Conservation (phyloP, 164 flowering plant species). For the Chloranthus sessilifolius region DNA sequence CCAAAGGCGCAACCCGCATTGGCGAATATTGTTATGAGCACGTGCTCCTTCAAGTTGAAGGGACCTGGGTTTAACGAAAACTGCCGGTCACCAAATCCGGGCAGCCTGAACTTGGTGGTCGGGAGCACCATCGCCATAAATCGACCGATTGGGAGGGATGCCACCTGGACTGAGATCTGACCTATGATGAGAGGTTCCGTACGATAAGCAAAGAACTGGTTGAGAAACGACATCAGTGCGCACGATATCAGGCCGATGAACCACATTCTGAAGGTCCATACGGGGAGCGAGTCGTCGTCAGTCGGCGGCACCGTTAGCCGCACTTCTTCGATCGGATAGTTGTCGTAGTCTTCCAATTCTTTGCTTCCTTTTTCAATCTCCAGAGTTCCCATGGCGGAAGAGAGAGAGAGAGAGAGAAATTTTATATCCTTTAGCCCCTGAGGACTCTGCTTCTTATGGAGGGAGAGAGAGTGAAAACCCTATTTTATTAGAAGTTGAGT, state of each 20-base stretch:
- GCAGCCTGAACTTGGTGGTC: conserved; percentile 26
- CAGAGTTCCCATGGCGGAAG: conserved; percentile 9
- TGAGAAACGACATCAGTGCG: conserved; percentile 58
- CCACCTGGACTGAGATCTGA: conserved; percentile 61
- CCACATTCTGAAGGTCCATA: conserved; percentile 97
- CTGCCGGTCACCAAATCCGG: conserved; percentile 25
- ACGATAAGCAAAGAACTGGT: conserved; percentile 81
- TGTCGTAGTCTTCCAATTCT: conserved; percentile 36
- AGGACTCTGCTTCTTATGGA: no score
- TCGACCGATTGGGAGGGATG: conserved; percentile 61
- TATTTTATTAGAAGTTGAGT: no score
- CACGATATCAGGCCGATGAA: conserved; percentile 68
- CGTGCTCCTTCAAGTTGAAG: conserved; percentile 78
- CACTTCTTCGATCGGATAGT: conserved; percentile 80
- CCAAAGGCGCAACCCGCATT: conserved; percentile 77
- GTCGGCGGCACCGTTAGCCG: conserved; percentile 73
- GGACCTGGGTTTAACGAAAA: conserved; percentile 72
- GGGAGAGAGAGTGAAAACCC: neutral
- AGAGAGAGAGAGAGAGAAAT: no score
- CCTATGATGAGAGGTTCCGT: conserved; percentile 58
- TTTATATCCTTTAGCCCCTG: no score
- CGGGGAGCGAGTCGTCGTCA: conserved; percentile 78
- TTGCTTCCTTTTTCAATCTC: neutral
- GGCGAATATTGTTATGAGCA: conserved; percentile 65
- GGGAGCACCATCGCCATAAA: conserved; percentile 57